Evolutionary conservation across 1,284 basidiomycete species (phyloP).

Genomic region (Ganoderma multipileum): DNA sequence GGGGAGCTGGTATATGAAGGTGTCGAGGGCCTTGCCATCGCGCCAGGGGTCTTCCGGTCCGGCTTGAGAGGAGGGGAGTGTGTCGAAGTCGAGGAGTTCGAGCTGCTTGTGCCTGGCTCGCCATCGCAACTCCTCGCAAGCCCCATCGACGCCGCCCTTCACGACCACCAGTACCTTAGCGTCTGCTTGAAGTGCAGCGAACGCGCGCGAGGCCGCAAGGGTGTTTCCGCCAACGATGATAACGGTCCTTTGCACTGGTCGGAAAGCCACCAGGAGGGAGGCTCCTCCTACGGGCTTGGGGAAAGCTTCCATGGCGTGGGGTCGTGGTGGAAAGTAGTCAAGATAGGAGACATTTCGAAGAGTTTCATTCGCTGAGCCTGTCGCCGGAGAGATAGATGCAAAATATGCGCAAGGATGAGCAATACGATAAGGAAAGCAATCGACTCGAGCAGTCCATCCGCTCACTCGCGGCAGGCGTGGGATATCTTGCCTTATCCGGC

Average conservation of each 20-base stretch:
- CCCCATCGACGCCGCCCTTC: conserved; percentile 50
- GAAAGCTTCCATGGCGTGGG: conserved; percentile 33
- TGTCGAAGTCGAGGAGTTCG: conserved; percentile 59
- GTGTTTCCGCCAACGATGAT: conserved; percentile 80
- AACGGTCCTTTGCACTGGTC: conserved; percentile 56
- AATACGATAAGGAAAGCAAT: conserved; percentile 6
- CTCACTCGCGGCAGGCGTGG: neutral
- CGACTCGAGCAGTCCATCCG: too few species aligned
- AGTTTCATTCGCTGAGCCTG: neutral
- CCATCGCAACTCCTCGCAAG: conserved; percentile 80
- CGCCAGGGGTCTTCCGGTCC: conserved; percentile 36
- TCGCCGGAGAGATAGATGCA: neutral
- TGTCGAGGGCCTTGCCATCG: conserved; percentile 52
- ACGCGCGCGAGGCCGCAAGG: conserved; percentile 84
- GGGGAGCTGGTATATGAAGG: conserved; percentile 48
- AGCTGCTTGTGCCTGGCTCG: conserved; percentile 64
- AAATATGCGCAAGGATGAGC: conserved; percentile 15
- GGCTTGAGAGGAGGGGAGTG: conserved; percentile 48
- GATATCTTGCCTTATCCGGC: neutral
- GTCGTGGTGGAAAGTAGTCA: neutral
- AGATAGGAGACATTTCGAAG: neutral
- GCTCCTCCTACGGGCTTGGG: conserved; percentile 65
- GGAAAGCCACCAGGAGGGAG: conserved; percentile 84
- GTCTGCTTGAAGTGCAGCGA: conserved; percentile 84
- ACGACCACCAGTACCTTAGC: conserved; percentile 74